Base-by-base conservation (phyloP, 1,284 basidiomycete genomes). In the Microbotryum silenes-acaulis region DNA sequence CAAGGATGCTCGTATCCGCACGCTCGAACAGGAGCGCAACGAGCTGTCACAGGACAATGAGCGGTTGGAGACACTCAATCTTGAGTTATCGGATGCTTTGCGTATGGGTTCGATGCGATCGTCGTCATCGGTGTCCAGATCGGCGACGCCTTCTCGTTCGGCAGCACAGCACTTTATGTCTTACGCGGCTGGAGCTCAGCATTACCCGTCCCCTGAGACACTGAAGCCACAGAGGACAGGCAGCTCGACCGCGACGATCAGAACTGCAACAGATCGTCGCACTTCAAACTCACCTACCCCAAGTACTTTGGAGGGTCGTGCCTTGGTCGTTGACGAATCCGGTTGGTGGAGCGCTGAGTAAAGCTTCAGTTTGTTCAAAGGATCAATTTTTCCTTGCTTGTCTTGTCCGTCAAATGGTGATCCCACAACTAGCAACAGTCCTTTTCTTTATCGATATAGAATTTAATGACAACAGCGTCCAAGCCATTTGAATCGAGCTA, bases 211-310 rank as follows among this genome's bases (percentile, higher is more conserved):
- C 20, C 25, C 29, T 1, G n/a, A 29, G 18, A 21, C 46, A 14
- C 54, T 56, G n/a, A n/a, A 5, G 48, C 48, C 53, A 10, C 58
- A 60, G 53, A 31, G 55, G n/a, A 62, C 56, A 16, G 61, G 56
- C 48, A 20, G n/a, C 10, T 58, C 56, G 20, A 49, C 21, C 29
- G 61, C 21, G 2, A 59, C 61, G 20, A 54, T 55, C 49, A 37
- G 49, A n/a, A 62, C 61, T 18, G 33, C 56, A 21, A 54, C 61
- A 7, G 57, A 62, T 27, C 37, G 16, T 42, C 16, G 37, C 14
- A 62, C 57, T 18, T n/a, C 31, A 3, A 27, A 56, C 16, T 62
- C 53, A 14, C 61, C 57, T 4, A 48, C 53, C 7, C 48, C 57
- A 5, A 59, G 57, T 44, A 27, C 59, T 23, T 21, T 33, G 37